These are phyloP conservation scores for Podaxis mareebaensis DNA, from an alignment of 768 basidiomycete genomes.

Conservation along the genomic window DNA sequence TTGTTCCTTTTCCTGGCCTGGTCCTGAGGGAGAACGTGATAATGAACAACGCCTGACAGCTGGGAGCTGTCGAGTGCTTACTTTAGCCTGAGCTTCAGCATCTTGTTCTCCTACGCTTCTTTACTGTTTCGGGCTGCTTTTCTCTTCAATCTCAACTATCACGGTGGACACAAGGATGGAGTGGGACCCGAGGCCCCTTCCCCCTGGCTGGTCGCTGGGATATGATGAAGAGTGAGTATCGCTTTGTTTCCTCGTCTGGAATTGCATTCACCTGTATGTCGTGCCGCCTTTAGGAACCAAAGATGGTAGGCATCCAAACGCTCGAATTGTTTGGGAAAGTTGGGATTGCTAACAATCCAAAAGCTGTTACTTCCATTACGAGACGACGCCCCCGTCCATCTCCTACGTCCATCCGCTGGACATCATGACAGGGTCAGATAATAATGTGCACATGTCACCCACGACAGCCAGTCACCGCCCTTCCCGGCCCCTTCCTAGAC, in stretches of 20 bases:
- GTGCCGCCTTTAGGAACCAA: slow-evolving; percentile 2
- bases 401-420: slow-evolving; percentile 8
- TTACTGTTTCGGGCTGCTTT: background rate
- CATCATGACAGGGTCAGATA: background rate
- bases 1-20: slow-evolving; percentile 1
- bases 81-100: background rate
- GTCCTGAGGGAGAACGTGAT: slow-evolving; percentile 1
- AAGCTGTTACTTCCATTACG: slow-evolving; percentile 12
- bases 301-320: background rate
- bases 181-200: slow-evolving; percentile 20
- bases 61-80: background rate
- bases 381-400: background rate
- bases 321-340: background rate
- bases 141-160: background rate
- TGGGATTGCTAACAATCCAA: background rate
- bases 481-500: slow-evolving; percentile 7
- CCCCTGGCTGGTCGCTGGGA: slow-evolving; percentile 19
- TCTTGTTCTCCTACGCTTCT: background rate
- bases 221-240: slow-evolving; percentile 20
- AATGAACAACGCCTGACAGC: background rate
- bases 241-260: background rate
- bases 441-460: background rate
- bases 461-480: background rate
- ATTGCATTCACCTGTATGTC: background rate
- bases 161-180: background rate